Conservation (phyloP, 2,329 filamentous ascomycete species). For the Ascomycota sp. region DNA sequence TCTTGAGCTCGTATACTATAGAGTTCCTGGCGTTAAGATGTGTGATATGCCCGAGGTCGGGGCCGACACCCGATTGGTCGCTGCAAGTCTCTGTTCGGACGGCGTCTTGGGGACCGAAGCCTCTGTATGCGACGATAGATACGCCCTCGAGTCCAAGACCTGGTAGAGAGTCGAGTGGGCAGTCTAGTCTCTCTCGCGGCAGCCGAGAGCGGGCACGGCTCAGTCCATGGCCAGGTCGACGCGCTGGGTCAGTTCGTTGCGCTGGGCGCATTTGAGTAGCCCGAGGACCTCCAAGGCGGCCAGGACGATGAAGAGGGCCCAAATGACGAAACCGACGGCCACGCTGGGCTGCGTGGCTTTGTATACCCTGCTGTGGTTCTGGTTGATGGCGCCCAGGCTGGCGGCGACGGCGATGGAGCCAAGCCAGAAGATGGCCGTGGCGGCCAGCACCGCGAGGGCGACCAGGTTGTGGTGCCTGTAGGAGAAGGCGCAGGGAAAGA, state of each 20-base stretch:
- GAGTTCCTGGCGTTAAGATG: too few species aligned
- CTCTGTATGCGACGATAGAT: too few species aligned
- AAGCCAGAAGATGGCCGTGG: constrained; percentile 1
- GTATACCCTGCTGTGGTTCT: not conserved
- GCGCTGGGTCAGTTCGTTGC: not conserved
- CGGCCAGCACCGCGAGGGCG: not conserved
- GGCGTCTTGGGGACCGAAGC: too few species aligned
- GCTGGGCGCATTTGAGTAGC: constrained; percentile 1
- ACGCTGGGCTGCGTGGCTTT: constrained; percentile 1
- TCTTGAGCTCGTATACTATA: too few species aligned
- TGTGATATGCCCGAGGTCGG: too few species aligned
- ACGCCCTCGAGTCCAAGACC: too few species aligned
- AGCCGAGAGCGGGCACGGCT: too few species aligned
- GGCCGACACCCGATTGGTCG: too few species aligned
- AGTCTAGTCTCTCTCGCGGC: too few species aligned
- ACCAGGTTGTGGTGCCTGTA: constrained; percentile 1
- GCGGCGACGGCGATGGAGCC: constrained; percentile 2
- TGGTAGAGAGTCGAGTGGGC: too few species aligned
- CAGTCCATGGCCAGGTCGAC: not conserved
- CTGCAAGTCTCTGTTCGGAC: too few species aligned
- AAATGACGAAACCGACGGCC: constrained; percentile 2
- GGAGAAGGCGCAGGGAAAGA: constrained; percentile 1
- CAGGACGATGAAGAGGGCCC: constrained; percentile 1
- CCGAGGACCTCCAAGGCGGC: constrained; percentile 1
- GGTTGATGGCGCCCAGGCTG: not conserved